phyloP scores from a whole-genome alignment of 352 stramenopile species.

The Pythium aristosporum region DNA sequence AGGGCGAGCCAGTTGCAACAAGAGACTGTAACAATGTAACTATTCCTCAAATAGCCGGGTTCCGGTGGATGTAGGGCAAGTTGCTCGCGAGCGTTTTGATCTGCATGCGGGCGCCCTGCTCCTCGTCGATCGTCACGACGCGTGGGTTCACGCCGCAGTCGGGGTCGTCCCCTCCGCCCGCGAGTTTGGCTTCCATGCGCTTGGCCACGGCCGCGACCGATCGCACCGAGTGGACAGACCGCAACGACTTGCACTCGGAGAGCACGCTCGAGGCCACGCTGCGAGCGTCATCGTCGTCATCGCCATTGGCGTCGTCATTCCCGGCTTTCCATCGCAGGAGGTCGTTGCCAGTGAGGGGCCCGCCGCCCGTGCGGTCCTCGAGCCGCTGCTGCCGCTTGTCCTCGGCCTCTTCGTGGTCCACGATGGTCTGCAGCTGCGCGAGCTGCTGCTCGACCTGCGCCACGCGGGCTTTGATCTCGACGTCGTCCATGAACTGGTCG shows the following conservation, averaged over 20 bases:
- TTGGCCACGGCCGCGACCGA: slow-evolving; percentile 75
- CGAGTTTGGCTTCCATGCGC: slow-evolving; percentile 70
- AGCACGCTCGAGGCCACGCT: slow-evolving; percentile 77
- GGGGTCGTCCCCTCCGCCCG: not conserved
- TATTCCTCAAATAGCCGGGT: slow-evolving; percentile 81
- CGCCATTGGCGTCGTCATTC: slow-evolving; percentile 15
- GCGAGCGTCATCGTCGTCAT: slow-evolving; percentile 53
- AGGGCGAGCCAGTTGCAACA: not conserved
- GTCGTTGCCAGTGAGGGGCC: slow-evolving; percentile 49
- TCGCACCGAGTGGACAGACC: slow-evolving; percentile 79
- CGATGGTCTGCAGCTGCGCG: slow-evolving; percentile 82
- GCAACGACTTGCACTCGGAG: slow-evolving; percentile 86
- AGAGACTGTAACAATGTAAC: not conserved
- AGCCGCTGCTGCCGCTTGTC: slow-evolving; percentile 82
- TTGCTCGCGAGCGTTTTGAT: slow-evolving; percentile 91
- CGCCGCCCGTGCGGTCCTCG: slow-evolving; percentile 43
- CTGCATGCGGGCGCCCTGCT: slow-evolving; percentile 81
- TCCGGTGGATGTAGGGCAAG: slow-evolving; percentile 93
- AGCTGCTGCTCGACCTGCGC: slow-evolving; percentile 90
- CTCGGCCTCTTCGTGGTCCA: slow-evolving; percentile 73
- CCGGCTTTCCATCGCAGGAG: slow-evolving; percentile 42
- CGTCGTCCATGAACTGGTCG: slow-evolving; percentile 94
- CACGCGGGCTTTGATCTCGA: slow-evolving; percentile 81
- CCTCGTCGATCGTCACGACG: slow-evolving; percentile 89
- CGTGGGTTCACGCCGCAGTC: slow-evolving; percentile 54